A percentile compares a stretch with the other conserved stretches of the same genome.
Conservation (phyloP, 495 filamentous ascomycete species). For the Haplographium delicatum region DNA sequence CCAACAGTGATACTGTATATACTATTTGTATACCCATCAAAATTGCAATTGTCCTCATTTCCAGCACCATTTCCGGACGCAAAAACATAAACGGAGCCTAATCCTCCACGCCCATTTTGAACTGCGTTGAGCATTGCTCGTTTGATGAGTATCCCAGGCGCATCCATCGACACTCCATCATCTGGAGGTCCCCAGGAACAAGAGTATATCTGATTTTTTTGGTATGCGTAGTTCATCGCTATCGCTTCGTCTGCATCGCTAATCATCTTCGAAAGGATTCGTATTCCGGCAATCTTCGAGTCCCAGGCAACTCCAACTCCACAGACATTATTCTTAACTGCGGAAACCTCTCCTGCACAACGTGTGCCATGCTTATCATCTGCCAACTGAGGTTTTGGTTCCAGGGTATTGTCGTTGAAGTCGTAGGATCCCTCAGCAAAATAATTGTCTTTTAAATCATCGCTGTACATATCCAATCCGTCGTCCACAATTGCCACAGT, state of each 20-base stretch:
- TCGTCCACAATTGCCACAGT: constrained; percentile 94
- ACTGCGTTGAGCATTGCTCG: constrained; percentile 88
- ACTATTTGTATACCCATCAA: constrained; percentile 98
- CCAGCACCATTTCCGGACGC: constrained; percentile 90
- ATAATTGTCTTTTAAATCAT: constrained; percentile 87
- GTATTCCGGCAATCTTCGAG: constrained; percentile 80
- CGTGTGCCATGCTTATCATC: constrained; percentile 91
- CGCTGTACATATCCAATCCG: constrained; percentile 94
- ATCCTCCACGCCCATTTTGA: constrained; percentile 75
- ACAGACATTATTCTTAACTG: constrained; percentile 87
- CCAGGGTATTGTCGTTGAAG: constrained; percentile 77
- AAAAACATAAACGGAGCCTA: constrained; percentile 94
- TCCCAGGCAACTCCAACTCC: constrained; percentile 93
- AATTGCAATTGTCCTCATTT: constrained; percentile 95
- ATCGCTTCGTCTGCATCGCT: constrained; percentile 87
- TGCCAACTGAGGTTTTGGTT: constrained; percentile 70
- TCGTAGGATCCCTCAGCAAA: constrained; percentile 90
- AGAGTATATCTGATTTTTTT: constrained; percentile 94
- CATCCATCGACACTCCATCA: constrained; percentile 90
- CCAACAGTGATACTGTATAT: constrained; percentile 98
- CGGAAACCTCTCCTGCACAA: constrained; percentile 91
- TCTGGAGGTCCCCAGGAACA: constrained; percentile 98
- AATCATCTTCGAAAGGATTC: constrained; percentile 87
- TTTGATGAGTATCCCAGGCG: constrained; percentile 81
- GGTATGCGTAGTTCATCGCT: constrained; percentile 85